A percentile compares a stretch with the other conserved stretches of the same genome.
Conservation (phyloP, 306 rosid species). For the Cyclanthera cordifolia region DNA sequence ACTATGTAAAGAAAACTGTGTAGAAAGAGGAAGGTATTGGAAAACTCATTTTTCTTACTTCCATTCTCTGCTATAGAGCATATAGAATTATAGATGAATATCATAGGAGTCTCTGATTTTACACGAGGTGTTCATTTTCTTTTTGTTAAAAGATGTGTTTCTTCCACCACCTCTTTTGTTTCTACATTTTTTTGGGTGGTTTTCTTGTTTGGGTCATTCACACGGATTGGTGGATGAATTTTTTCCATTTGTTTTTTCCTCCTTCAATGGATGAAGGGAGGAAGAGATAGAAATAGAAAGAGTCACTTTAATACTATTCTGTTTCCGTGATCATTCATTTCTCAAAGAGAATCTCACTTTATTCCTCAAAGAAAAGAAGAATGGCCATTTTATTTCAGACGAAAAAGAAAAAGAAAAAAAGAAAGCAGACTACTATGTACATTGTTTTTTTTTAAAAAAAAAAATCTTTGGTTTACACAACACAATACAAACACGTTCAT, state of each 20-base stretch:
- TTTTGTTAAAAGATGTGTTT: neutral
- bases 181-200: neutral
- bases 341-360: neutral
- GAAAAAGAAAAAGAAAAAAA: neutral
- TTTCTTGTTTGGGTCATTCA: neutral
- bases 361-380: neutral
- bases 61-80: slow-evolving; percentile 3
- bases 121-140: neutral
- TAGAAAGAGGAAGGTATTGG: slow-evolving; percentile 12
- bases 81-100: slow-evolving; percentile 5
- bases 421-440: neutral
- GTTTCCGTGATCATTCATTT: slow-evolving; percentile 2
- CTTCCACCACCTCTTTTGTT: neutral
- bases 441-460: neutral
- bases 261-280: neutral
- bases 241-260: neutral
- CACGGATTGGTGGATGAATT: neutral
- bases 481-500: neutral
- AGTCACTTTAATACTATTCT: neutral
- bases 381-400: slow-evolving; percentile 5
- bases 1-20: slow-evolving; percentile 21
- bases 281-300: neutral
- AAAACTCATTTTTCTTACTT: neutral
- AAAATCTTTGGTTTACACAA: neutral
- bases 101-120: slow-evolving; percentile 1